Conservation (phyloP, 2,329 filamentous ascomycete species). For the Aspergillus aculeatinus region DNA sequence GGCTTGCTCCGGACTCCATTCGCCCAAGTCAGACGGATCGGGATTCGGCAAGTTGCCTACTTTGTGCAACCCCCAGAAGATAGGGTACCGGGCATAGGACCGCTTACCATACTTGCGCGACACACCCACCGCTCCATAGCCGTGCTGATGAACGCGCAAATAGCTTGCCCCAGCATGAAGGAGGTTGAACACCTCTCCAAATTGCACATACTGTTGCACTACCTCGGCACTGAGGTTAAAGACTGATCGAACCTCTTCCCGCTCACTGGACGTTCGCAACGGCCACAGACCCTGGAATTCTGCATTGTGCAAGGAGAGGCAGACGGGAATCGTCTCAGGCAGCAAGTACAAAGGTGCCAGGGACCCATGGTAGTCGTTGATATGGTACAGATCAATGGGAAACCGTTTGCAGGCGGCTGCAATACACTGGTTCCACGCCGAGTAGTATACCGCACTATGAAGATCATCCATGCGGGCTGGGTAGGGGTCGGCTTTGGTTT, state of each 20-base stretch:
- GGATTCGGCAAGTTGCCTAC: conserved; percentile 64
- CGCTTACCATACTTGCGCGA: conserved; percentile 67
- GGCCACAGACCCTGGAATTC: conserved; percentile 69
- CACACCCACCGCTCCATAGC: conserved; percentile 65
- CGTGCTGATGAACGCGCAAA: conserved; percentile 63
- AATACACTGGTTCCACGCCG: conserved; percentile 68
- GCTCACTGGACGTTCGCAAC: conserved; percentile 60
- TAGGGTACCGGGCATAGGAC: conserved; percentile 65
- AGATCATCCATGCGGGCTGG: conserved; percentile 67
- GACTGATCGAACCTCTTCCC: conserved; percentile 61
- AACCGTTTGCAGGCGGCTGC: conserved; percentile 62
- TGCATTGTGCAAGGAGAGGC: conserved; percentile 65
- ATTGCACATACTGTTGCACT: conserved; percentile 62
- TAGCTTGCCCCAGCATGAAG: conserved; percentile 64
- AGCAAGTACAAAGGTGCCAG: conserved; percentile 64
- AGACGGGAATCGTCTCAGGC: conserved; percentile 60
- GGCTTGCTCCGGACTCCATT: conserved; percentile 59
- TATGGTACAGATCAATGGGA: conserved; percentile 62
- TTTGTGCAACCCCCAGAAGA: conserved; percentile 64
- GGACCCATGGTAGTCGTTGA: conserved; percentile 65
- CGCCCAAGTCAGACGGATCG: conserved; percentile 55
- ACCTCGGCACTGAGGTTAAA: conserved; percentile 60
- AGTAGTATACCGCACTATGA: conserved; percentile 65
- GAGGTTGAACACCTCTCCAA: conserved; percentile 66
- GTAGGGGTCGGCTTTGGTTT: conserved; percentile 62